phyloP scores from a whole-genome alignment of 257 asterid species.

The Scutellaria minor region DNA sequence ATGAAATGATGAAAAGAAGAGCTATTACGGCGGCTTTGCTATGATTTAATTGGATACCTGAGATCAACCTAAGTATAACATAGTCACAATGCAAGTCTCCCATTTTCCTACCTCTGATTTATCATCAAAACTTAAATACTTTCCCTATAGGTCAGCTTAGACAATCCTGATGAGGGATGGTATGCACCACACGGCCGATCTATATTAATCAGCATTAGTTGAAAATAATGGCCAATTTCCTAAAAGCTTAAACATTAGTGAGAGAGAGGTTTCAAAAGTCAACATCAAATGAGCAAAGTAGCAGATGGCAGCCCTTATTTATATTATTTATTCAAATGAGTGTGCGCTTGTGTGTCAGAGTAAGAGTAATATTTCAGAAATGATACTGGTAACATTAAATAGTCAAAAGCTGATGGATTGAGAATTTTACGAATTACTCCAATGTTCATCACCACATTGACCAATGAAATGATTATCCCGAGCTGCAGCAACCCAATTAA shows the following conservation, averaged over 20 bases:
- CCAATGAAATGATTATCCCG: background rate
- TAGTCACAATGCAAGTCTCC: background rate
- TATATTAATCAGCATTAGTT: background rate
- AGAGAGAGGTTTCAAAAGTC: background rate
- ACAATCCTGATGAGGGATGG: background rate
- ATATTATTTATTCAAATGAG: background rate
- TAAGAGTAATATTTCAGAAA: background rate
- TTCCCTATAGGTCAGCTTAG: conserved; percentile 6
- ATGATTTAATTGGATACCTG: background rate
- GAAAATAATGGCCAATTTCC: conserved; percentile 14
- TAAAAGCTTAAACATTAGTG: background rate
- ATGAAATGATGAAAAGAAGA: background rate
- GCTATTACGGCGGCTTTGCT: background rate
- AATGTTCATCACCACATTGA: conserved; percentile 25
- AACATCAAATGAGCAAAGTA: background rate
- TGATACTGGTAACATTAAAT: background rate
- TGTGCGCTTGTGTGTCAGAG: background rate
- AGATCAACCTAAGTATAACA: background rate
- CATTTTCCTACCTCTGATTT: background rate
- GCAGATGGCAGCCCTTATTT: conserved; percentile 4
- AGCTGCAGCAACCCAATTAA: conserved; percentile 4
- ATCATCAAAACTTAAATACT: background rate
- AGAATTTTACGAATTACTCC: conserved; percentile 3
- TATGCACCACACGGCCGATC: too few relatives aligned
- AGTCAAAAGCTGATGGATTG: conserved; percentile 17